Base-by-base conservation (phyloP, 2,329 filamentous ascomycete genomes). In the Talaromyces sp. region DNA sequence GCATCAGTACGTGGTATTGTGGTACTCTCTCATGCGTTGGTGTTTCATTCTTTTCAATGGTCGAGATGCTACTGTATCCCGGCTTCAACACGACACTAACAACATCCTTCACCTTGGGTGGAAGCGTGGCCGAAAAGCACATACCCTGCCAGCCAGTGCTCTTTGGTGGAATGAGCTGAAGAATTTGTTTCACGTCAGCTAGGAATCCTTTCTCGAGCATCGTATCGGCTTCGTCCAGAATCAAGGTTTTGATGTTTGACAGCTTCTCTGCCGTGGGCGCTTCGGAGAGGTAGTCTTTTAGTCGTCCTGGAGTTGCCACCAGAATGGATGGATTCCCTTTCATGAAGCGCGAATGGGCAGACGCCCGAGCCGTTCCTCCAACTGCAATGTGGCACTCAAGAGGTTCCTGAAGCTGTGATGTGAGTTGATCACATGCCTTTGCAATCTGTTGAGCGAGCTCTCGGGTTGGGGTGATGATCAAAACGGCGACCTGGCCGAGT, bases 131-230 rank as follows among this genome's bases (percentile, higher is more conserved):
- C 62, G 93, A 98, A 60, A 99, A 88, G 62, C 99, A 91, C 70
- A 98, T 93, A 70, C 98, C 95, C 86, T 99, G 95, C 71, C 71
- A 73, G 39, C 78, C 80, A 76, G 93, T 99, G 66, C 92, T 92
- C 82, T 96, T 84, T 7, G 78, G 95, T 62, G 95, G 95, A 60
- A 99, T 90, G 65, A 97, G 91, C 83, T 96, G 93, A 89, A 97
- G 98, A 82, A 99, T 96, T 80, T 99, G 88, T 91, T 99, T 96
- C 83, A 99, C 95, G 78, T 99, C 95, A 74, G 95, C 95, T 85
- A 99, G 95, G 77, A 36, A 36, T 10, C 33, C 33, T 10, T 36
- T 36, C 13, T 36, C 33, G 13, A 36, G 33, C 33, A 36, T 36
- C 13, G 33, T 36, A 13, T 36, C 33, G 13, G 33, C 33, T 36